Evolutionary conservation across 208 protist genomes (phyloP), one percentile per base, ranked within the genome.

Genomic region (Angomonas ambiguus): DNA sequence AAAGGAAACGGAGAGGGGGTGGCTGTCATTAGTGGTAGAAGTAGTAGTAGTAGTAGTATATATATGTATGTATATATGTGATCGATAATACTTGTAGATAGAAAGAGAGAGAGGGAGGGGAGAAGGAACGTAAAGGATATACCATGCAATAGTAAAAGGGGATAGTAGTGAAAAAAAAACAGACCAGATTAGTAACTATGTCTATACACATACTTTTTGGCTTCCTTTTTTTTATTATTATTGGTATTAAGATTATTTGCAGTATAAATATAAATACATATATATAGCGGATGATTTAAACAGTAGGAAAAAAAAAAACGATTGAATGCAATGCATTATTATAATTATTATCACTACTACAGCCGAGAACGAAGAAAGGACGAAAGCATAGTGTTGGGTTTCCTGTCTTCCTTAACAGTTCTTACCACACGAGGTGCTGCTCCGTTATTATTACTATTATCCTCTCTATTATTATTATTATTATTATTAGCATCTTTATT

Each of bases 51-150:
- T 8, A 8, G 49, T 31, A 8, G 6, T 61, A 8, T 34, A 22
- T 61, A 3, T 67, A 41, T 62, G 51, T 68, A 41, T 62, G 63
- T 49, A 41, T 62, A 34, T 68, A 41, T 38, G 63, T 68, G 45
- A 24, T 18, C 20, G 33, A 4, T 49, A 24, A 48, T 20, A 5
- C n/a, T n/a, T n/a, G n/a, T 55, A 56, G 6, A 6, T 25, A 25
- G 22, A 62, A 69, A 16, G 27, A 16, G 62, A 2, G 48, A n/a
- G 6, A 49, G 3, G 33, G 56, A 58, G 31, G 31, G 35, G 33
- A 65, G 18, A 8, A 2, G 42, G 16, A 25, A 56, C 31, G 34
- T 67, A 55, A 33, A 8, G 13, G 31, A 30, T 22, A 61, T 28
- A 35, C 11, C 24, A n/a, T 45, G 2, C 11, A 22, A 51, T 24